Base-by-base conservation (phyloP, 306 rosid species). In the Astragalus glycyphyllos region DNA sequence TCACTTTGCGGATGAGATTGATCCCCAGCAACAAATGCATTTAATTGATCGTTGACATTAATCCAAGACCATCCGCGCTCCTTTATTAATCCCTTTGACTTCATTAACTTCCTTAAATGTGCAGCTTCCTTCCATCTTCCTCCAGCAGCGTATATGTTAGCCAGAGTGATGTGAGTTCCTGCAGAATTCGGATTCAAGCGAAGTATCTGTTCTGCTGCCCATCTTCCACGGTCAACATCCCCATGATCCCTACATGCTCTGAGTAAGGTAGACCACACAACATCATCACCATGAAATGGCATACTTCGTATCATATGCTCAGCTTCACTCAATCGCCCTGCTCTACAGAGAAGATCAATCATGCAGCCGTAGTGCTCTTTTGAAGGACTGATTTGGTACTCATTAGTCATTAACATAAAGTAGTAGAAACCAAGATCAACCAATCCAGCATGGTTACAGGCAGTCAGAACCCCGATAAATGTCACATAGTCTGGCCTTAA, bases 21-120 rank as follows among this genome's bases (percentile, higher is more conserved):
- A 67, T 87, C 91, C 54, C 91, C 87, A 7, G 96, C 69, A 77
- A 89, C 80, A 81, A 89, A 89, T 16, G 75, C 80, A 71, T 77
- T 85, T 73, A 81, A 53, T 65, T 35, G 71, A 71, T 83, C 86
- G 58, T 75, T 73, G 57, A 89, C 85, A 55, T 89, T 79, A 55
- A 87, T 74, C 87, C 87, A 87, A 11, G 96, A 91, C 97, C 97
- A 87, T 57, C 96, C 93, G 8, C 84, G 91, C 80, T 91, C 96
- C 73, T 91, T 91, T 58, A 81, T 72, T 58, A 91, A 72, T 9
- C 93, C 96, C 75, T 84, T 89, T 26, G 87, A 85, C 78, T 76
- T 89, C 97, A 91, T 85, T 47, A 59, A 53, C 86, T 65, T 84
- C 77, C 96, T 87, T 64, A 85, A 32, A 45, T 77, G 77, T 40